These are phyloP conservation scores for Tolypocladium nubicola DNA, from an alignment of 2,329 filamentous ascomycete genomes.

Conservation along the genomic window DNA sequence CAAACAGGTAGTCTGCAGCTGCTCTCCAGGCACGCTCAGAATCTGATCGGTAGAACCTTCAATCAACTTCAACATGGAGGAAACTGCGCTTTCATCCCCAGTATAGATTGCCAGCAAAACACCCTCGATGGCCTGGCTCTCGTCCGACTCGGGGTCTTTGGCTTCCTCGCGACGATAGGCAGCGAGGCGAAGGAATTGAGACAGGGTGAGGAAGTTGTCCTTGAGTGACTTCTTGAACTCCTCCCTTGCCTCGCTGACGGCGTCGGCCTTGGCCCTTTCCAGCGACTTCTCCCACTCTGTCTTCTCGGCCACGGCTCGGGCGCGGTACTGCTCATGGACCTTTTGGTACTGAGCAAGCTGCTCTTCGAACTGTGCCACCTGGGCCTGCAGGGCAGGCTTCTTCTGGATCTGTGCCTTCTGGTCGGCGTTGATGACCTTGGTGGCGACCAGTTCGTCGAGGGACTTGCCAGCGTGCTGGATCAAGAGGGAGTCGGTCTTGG, in stretches of 20 bases:
- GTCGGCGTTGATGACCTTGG: slow-evolving; percentile 69
- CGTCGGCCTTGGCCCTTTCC: slow-evolving; percentile 44
- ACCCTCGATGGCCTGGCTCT: slow-evolving; percentile 73
- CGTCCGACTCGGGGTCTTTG: slow-evolving; percentile 51
- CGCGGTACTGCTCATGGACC: slow-evolving; percentile 61
- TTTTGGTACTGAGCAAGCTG: slow-evolving; percentile 66
- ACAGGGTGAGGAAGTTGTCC: slow-evolving; percentile 58
- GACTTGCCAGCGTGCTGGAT: slow-evolving; percentile 58
- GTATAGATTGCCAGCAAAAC: slow-evolving; percentile 69
- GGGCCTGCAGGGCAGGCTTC: slow-evolving; percentile 61
- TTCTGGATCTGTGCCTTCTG: slow-evolving; percentile 69
- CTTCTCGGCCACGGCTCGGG: slow-evolving; percentile 47
- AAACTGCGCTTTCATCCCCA: slow-evolving; percentile 64
- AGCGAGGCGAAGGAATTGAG: slow-evolving; percentile 71
- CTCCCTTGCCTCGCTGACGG: slow-evolving; percentile 40
- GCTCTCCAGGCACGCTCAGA: slow-evolving; percentile 51
- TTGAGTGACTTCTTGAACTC: slow-evolving; percentile 43
- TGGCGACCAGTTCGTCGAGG: slow-evolving; percentile 61
- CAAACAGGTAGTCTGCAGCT: slow-evolving; percentile 63
- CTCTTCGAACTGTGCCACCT: slow-evolving; percentile 61
- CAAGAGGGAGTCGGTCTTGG: slow-evolving; percentile 61
- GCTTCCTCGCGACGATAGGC: slow-evolving; percentile 66
- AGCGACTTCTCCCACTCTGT: slow-evolving; percentile 48
- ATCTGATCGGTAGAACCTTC: slow-evolving; percentile 60
- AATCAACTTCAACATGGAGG: slow-evolving; percentile 67